These are phyloP conservation scores for Fusarium algeriense DNA, from an alignment of 2,329 filamentous ascomycete genomes.

Conservation along the genomic window DNA sequence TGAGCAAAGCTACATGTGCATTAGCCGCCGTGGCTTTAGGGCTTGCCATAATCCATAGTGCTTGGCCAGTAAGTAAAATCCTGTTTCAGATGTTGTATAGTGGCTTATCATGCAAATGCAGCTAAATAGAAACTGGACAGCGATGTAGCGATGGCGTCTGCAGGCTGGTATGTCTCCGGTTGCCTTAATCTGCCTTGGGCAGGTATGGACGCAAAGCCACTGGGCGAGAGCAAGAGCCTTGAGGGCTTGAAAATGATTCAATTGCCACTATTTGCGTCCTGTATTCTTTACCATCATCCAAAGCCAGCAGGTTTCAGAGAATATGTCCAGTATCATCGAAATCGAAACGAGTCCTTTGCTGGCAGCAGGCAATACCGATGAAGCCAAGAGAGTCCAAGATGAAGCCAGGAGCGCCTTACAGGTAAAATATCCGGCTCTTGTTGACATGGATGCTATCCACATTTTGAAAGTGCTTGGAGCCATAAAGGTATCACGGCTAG, in stretches of 20 bases:
- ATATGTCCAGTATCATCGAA: too few species aligned
- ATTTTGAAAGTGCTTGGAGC: neutral
- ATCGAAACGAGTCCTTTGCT: too few species aligned
- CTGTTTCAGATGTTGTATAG: neutral
- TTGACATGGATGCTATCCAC: neutral
- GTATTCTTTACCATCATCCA: too few species aligned
- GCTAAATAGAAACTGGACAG: fast-evolving
- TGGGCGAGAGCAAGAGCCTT: too few species aligned
- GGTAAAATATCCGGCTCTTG: neutral
- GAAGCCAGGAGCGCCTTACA: neutral
- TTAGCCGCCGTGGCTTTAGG: neutral
- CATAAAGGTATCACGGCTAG: neutral
- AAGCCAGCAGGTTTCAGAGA: too few species aligned
- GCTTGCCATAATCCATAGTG: neutral
- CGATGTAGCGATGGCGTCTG: neutral
- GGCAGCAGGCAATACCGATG: too few species aligned
- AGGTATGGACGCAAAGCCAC: neutral
- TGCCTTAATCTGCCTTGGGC: neutral
- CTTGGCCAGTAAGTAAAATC: neutral
- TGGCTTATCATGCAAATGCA: neutral
- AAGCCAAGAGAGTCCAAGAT: neutral
- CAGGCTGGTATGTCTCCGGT: neutral
- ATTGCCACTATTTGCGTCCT: too few species aligned
- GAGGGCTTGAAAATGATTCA: too few species aligned
- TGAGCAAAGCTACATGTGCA: fast-evolving